Percentiles rank a stretch among this genome's conserved stretches.
Evolutionary conservation across 192 early-diverging fungal genomes (phyloP).

Genomic region (Coemansia pectinata): DNA sequence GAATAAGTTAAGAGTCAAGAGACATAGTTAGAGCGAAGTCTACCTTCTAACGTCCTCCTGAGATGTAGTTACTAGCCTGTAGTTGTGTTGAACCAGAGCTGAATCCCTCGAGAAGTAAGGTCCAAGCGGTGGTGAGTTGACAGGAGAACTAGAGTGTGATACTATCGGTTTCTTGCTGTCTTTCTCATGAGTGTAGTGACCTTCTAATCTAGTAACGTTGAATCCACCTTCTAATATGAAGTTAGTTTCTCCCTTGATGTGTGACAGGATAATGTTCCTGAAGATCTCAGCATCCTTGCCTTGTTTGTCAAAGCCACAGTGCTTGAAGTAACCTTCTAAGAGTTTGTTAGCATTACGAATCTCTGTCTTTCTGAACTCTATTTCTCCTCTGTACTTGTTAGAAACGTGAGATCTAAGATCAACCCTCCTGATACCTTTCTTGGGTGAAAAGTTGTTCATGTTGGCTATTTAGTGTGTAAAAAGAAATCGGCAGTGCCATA

Average conservation of each 20-base stretch:
- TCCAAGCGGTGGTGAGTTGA: no score
- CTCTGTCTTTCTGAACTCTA: background rate
- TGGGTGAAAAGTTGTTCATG: background rate
- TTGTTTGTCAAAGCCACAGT: background rate
- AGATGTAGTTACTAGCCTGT: no score
- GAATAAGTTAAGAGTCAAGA: no score
- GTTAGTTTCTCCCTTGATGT: background rate
- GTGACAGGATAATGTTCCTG: background rate
- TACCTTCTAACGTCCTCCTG: no score
- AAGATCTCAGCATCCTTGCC: background rate
- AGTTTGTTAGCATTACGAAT: background rate
- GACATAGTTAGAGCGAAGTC: no score
- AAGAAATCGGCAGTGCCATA: no score
- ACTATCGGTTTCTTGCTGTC: background rate
- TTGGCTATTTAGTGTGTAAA: background rate
- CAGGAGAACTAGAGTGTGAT: no score
- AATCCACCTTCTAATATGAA: background rate
- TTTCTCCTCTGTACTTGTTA: background rate
- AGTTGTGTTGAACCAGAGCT: no score
- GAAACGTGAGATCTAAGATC: background rate
- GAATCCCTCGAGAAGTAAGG: no score
- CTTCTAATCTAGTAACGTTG: background rate
- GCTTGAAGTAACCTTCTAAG: background rate
- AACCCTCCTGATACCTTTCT: background rate
- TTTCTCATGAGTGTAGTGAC: background rate